Percentiles rank a stretch among this genome's conserved stretches.
Evolutionary conservation across 1,284 basidiomycete species (phyloP).

Genomic region (Boletus sp.): DNA sequence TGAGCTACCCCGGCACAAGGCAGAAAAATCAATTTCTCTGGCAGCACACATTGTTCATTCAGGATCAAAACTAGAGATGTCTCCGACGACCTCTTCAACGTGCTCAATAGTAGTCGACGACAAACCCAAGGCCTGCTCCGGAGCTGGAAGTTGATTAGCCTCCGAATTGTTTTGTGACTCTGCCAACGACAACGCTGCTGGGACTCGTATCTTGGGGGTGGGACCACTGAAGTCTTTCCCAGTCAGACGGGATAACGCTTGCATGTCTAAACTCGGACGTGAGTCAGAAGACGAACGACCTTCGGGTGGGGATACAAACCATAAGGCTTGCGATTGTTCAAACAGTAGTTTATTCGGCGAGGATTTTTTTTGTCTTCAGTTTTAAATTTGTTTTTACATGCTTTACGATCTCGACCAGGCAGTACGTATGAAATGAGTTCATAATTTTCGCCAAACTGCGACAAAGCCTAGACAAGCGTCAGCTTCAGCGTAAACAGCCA

Average conservation of each 20-base stretch:
- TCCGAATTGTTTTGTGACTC: slow-evolving; percentile 14
- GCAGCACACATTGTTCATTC: slow-evolving; percentile 12
- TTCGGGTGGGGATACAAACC: slow-evolving; percentile 41
- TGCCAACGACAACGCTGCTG: slow-evolving; percentile 33
- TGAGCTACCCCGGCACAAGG: slow-evolving; percentile 55
- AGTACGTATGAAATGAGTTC: slow-evolving; percentile 85
- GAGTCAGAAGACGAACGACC: neutral
- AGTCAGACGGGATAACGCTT: slow-evolving; percentile 67
- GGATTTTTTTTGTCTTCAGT: slow-evolving; percentile 79
- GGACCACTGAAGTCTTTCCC: slow-evolving; percentile 79
- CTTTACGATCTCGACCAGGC: slow-evolving; percentile 80
- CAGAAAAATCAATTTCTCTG: neutral
- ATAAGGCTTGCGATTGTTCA: slow-evolving; percentile 65
- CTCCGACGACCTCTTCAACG: slow-evolving; percentile 33
- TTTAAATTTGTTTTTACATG: slow-evolving; percentile 90
- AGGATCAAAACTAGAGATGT: slow-evolving; percentile 26
- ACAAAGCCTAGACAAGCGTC: slow-evolving; percentile 56
- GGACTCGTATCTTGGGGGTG: slow-evolving; percentile 62
- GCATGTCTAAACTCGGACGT: slow-evolving; percentile 49
- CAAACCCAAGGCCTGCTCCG: neutral
- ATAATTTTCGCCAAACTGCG: slow-evolving; percentile 89
- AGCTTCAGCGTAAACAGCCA: slow-evolving; percentile 3
- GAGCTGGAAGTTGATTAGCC: neutral
- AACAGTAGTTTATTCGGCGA: slow-evolving; percentile 59
- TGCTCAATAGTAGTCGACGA: slow-evolving; percentile 11